Evolutionary conservation across 805 yeast genomes (phyloP), one percentile per base, ranked within the genome.

Genomic region (Candida xyloterini): DNA sequence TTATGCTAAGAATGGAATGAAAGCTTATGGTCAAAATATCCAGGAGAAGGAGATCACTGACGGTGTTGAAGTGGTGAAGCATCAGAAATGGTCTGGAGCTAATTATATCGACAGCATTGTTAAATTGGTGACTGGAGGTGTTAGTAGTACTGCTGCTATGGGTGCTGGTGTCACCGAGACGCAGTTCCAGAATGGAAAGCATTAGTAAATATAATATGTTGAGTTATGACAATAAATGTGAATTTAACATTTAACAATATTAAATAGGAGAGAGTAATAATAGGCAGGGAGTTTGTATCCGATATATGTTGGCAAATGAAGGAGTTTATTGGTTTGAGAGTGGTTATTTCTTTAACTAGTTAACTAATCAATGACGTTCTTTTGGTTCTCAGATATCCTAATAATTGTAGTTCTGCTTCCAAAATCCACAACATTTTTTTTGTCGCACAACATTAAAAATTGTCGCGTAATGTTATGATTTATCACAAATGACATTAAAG

Each of bases 51-150:
- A 91, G 73, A 85, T 90, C 63, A 87, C 82, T 56, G 73, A 72
- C 44, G 90, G 87, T 50, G 96, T 90, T 51, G 98, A 91, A 66
- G 95, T 91, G 44, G 95, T 91, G 49, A 91, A 89, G 74, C 98
- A 91, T 67, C 98, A 91, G 68, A 88, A 90, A 67, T 91, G 98
- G 98, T 88, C 96, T 30, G 98, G 98, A 62, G 98, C 98, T 22
- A 95, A 87, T 68, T 90, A 88, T 71, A 84, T 91, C 59, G 98
- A 91, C 66, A 82, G 87, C 44, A 72, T 91, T 59, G 79, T 91
- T 65, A 89, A 83, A 66, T 73, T 88, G 67, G 93, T 89, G 18
- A 82, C 93, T 41, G 97, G 97, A 56, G 98, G 98, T 70, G 84
- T 90, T 43, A 75, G 90, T 36, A 83, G 95, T 14, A 91, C 98